Evolutionary conservation across 495 filamentous ascomycete genomes (phyloP), one percentile per base, ranked within the genome.

Genomic region (Penicillium chermesinum): DNA sequence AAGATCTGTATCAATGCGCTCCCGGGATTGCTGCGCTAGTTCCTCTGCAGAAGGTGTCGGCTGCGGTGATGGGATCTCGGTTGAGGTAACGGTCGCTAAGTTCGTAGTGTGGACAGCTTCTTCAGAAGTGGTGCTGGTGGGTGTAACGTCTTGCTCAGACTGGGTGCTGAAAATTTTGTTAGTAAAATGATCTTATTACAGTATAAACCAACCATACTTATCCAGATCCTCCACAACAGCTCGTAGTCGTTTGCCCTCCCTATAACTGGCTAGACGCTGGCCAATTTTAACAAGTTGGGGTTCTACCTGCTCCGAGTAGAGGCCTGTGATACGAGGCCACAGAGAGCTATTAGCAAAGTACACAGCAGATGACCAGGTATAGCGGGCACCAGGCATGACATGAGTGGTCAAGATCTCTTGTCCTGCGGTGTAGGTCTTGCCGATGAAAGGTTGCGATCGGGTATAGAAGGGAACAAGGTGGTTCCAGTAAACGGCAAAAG

Each of bases 231-330:
- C 78, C 13, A 82, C 61, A 27, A 72, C 76, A 9, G 79, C 72
- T 49, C 81, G 73, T 13, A 86, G 50, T 43, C 75, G 80, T 56
- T 78, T 82, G 2, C 77, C 79, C 48, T 89, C 85, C 10, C 77
- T 80, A 66, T 96, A 91, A 48, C 87, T 78, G 5, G 90, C 93
- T 13, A 98, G 77, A 8, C 91, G 79, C 69, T 96, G 86, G 12
- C 88, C 83, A 52, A 99, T 97, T 53, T 89, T 86, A 40, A 93
- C 80, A 1, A 99, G 76, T 62, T 99, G 93, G 9, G 94, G 94
- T 67, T 96, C 90, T 7, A 99, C 91, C 54, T 91, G 93, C 60
- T 93, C 81, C 25, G 84, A 83, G 55, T 95, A 96, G 9, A 95
- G 67, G 18, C 88, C 77, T 20, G 84, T 77, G 6, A 96, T 17